Percentiles rank a stretch among this genome's conserved stretches.
phyloP scores from a whole-genome alignment of 306 rosid species.

The Lotus japonicus region DNA sequence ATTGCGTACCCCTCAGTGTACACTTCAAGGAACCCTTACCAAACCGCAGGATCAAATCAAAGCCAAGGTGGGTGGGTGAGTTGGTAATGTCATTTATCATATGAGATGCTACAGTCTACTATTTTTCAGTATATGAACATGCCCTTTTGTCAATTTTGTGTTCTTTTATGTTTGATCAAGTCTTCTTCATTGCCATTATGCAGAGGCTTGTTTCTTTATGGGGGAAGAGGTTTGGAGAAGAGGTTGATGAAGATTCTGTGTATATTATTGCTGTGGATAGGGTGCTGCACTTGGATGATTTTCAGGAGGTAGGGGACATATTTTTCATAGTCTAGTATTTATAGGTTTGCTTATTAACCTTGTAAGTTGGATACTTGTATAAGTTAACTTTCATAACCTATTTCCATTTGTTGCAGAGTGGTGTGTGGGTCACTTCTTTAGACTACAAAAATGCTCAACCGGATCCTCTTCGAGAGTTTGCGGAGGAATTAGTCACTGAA shows the following conservation, averaged over 20 bases:
- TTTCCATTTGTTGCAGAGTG: slow-evolving; percentile 43
- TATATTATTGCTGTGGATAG: slow-evolving; percentile 58
- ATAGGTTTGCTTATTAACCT: neutral
- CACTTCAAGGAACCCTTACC: slow-evolving; percentile 65
- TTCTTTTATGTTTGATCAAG: neutral
- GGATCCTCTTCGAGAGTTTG: slow-evolving; percentile 81
- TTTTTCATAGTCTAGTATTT: neutral
- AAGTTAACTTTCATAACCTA: neutral
- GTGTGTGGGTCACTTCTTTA: slow-evolving; percentile 55
- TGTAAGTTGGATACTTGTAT: neutral
- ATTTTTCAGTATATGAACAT: no score
- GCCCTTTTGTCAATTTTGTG: neutral
- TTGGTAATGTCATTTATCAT: neutral
- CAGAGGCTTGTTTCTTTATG: slow-evolving; percentile 61
- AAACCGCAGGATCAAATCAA: slow-evolving; percentile 50
- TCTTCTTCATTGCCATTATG: neutral
- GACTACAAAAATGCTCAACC: slow-evolving; percentile 74
- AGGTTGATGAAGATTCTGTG: slow-evolving; percentile 58
- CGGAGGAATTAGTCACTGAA: slow-evolving; percentile 67
- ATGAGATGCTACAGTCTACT: no score
- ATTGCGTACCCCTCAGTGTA: slow-evolving; percentile 84
- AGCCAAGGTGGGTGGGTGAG: slow-evolving; percentile 32
- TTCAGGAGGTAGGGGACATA: slow-evolving; percentile 54
- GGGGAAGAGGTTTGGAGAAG: slow-evolving; percentile 83
- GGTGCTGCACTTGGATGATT: slow-evolving; percentile 78